phyloP scores from a whole-genome alignment of 2,329 filamentous ascomycete genomes.

The Curvularia eragrostidis region DNA sequence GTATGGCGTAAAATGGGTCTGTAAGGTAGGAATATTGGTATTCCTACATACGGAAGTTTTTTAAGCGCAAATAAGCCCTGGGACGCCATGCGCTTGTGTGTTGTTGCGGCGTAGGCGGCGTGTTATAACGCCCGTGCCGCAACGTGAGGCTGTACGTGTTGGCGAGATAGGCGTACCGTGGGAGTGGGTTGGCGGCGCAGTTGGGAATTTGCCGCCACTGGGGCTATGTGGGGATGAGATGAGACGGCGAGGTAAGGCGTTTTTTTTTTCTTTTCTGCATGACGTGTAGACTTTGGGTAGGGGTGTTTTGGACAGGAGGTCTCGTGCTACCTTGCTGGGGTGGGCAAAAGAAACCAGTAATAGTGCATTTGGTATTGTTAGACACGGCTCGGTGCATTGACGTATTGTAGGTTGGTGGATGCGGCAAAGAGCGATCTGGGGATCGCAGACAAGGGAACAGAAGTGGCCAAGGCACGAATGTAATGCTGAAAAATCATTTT shows the following conservation, averaged over 20 bases:
- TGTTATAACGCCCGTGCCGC: constrained; percentile 11
- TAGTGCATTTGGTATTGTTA: not conserved
- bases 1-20: not conserved
- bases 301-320: not conserved
- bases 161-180: not conserved
- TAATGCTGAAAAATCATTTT: not conserved
- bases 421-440: not conserved
- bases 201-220: not conserved
- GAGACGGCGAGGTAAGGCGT: not conserved
- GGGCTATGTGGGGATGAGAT: not conserved
- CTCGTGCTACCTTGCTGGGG: not conserved
- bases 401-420: not conserved
- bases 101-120: not conserved
- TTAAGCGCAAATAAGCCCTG: not conserved
- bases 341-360: not conserved
- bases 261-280: no score
- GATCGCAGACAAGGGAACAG: not conserved
- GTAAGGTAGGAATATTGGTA: not conserved
- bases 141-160: constrained; percentile 2
- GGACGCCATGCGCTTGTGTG: constrained; percentile 2
- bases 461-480: not conserved
- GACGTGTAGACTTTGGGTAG: not conserved
- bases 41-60: not conserved
- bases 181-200: not conserved
- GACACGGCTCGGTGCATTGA: not conserved